Evolutionary conservation across 2,329 filamentous ascomycete genomes (phyloP).

Genomic region (Phaeosphaeriaceae sp.): DNA sequence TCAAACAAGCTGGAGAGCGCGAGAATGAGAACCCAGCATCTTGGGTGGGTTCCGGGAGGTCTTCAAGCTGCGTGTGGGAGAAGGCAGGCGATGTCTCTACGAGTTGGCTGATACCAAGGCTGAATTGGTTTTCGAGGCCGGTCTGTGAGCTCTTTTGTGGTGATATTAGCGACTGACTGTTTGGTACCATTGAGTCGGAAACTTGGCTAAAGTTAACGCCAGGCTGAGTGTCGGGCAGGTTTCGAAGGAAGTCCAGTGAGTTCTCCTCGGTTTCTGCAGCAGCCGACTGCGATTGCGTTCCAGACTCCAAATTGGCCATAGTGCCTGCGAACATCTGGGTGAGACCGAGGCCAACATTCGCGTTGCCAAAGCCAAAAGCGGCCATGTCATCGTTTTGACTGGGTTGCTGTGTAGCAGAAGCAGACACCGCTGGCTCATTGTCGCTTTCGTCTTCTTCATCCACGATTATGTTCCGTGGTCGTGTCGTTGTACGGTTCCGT

Average conservation of each 20-base stretch:
- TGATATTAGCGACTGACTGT: constrained; percentile 58
- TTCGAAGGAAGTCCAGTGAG: constrained; percentile 59
- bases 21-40: constrained; percentile 78
- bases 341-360: constrained; percentile 66
- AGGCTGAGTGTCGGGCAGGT: constrained; percentile 65
- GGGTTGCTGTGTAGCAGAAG: constrained; percentile 28
- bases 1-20: constrained; percentile 70
- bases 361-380: constrained; percentile 50
- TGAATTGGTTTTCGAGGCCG: constrained; percentile 30
- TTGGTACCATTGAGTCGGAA: constrained; percentile 63
- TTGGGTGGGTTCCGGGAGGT: constrained; percentile 78
- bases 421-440: constrained; percentile 18
- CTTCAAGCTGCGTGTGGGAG: constrained; percentile 68
- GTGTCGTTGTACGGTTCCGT: constrained; percentile 60
- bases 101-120: constrained; percentile 46
- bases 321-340: constrained; percentile 93
- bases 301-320: constrained; percentile 69
- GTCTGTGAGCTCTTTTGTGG: constrained; percentile 33
- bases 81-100: constrained; percentile 38
- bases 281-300: constrained; percentile 37
- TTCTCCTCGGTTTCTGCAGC: constrained; percentile 52
- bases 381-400: constrained; percentile 43
- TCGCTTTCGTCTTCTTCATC: constrained; percentile 64
- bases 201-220: constrained; percentile 63
- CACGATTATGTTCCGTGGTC: constrained; percentile 62